Percentiles rank a stretch among this genome's conserved stretches.
These are phyloP conservation scores for Solanum acaule DNA, from an alignment of 257 asterid genomes.

Conservation along the genomic window DNA sequence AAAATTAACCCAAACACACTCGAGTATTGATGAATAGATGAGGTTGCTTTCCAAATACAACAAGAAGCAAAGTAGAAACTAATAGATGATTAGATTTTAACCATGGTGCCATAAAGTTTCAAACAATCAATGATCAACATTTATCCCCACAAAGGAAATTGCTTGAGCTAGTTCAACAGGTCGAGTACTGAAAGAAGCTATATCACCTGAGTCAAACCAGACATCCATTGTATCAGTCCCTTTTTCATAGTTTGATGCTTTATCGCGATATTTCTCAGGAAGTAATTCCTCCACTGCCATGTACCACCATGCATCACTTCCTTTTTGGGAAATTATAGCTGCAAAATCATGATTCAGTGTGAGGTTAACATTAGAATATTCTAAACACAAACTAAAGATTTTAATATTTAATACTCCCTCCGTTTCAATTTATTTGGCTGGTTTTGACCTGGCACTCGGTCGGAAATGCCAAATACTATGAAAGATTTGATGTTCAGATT, in stretches of 20 bases:
- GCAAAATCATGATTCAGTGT: slow-evolving; percentile 15
- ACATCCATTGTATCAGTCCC: slow-evolving; percentile 99
- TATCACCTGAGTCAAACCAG: slow-evolving; percentile 96
- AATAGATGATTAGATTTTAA: not conserved
- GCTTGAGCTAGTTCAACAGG: not conserved
- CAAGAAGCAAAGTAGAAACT: not conserved
- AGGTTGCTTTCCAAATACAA: not conserved
- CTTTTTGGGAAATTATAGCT: slow-evolving; percentile 88
- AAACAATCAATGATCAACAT: not conserved
- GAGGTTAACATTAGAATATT: not conserved
- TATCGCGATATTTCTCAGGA: slow-evolving; percentile 70
- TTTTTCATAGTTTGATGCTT: slow-evolving; percentile 65
- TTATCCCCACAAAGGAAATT: not conserved
- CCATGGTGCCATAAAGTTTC: not conserved
- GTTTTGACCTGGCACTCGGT: not conserved
- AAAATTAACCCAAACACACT: not conserved
- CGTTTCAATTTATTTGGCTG: not conserved
- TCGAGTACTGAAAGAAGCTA: not conserved
- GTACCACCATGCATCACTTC: slow-evolving; percentile 99
- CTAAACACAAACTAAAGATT: not conserved
- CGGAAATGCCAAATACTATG: not conserved
- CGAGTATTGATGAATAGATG: not conserved
- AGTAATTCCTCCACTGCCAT: slow-evolving; percentile 90
- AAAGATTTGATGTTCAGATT: not conserved
- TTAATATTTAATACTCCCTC: not conserved